These are phyloP conservation scores for Firmiana major DNA, from an alignment of 345 rosid genomes.

Conservation along the genomic window DNA sequence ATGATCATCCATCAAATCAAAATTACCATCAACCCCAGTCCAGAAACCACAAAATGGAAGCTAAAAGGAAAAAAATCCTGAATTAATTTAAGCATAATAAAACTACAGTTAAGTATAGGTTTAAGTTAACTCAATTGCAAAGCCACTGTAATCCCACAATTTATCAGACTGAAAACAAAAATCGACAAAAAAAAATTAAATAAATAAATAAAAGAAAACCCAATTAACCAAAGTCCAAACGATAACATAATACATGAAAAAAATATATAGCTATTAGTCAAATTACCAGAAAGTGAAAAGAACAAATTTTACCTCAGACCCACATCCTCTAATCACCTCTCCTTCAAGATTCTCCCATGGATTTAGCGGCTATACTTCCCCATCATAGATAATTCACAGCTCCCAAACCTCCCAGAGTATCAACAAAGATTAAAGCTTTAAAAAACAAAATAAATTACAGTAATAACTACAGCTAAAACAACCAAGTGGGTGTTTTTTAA, in stretches of 20 bases:
- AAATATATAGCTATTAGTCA: neutral
- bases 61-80: neutral
- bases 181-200: neutral
- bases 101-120: conserved; percentile 4
- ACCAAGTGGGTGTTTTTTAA: conserved; percentile 37
- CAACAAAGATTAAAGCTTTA: conserved; percentile 15
- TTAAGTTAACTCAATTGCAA: conserved; percentile 7
- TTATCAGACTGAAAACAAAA: conserved; percentile 8
- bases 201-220: conserved; percentile 12
- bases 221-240: conserved; percentile 31
- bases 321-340: conserved; percentile 57
- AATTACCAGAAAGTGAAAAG: conserved; percentile 18
- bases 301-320: conserved; percentile 63
- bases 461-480: conserved; percentile 19
- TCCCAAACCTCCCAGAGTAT: conserved; percentile 17
- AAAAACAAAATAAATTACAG: conserved; percentile 6
- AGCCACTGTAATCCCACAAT: conserved; percentile 9
- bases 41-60: neutral
- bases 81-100: conserved; percentile 7
- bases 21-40: conserved; percentile 23
- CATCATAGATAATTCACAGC: conserved; percentile 35
- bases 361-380: conserved; percentile 37
- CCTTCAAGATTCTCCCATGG: conserved; percentile 37
- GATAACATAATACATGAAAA: neutral
- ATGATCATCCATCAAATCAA: conserved; percentile 24